Evolutionary conservation across 1,139 yeast genomes (phyloP).

Genomic region (Geotrichum histeridarum): DNA sequence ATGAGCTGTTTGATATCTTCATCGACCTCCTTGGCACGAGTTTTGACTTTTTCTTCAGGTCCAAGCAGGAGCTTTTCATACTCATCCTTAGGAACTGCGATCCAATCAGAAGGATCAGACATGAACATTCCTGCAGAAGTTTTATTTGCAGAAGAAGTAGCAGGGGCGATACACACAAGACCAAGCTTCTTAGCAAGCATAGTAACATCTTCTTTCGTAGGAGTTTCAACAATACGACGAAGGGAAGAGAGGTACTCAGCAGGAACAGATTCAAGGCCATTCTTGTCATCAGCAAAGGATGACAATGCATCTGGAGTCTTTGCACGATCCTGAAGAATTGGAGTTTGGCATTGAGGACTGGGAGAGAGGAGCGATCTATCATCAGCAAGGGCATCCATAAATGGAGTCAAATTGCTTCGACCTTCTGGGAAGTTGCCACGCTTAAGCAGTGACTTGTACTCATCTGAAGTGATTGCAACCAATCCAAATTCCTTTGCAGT

Average conservation of each 20-base stretch:
- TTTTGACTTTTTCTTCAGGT: conserved; percentile 16
- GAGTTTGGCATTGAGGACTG: conserved; percentile 8
- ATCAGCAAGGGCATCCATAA: conserved; percentile 1
- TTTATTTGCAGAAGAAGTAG: not conserved
- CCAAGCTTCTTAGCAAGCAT: conserved; percentile 32
- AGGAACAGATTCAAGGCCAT: conserved; percentile 34
- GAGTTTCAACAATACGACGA: conserved; percentile 35
- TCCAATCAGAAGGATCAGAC: conserved; percentile 34
- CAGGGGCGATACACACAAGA: conserved; percentile 20
- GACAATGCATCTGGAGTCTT: not conserved
- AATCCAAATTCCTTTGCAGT: conserved; percentile 41
- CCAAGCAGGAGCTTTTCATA: conserved; percentile 26
- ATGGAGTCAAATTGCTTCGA: not conserved
- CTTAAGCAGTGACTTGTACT: conserved; percentile 33
- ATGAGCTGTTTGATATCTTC: conserved; percentile 2
- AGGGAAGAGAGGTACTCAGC: conserved; percentile 34
- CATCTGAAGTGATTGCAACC: conserved; percentile 38
- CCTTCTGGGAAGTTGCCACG: conserved; percentile 6
- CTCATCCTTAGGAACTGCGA: conserved; percentile 42
- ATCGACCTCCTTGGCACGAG: conserved; percentile 20
- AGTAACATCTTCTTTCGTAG: conserved; percentile 33
- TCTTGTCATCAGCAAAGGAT: conserved; percentile 1
- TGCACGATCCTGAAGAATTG: conserved; percentile 5
- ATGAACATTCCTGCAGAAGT: not conserved
- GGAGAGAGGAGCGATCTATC: conserved; percentile 11